Percentiles rank a stretch among this genome's conserved stretches.
Evolutionary conservation across 148 eudicot genomes (phyloP).

Genomic region (Mesembryanthemum crystallinum): DNA sequence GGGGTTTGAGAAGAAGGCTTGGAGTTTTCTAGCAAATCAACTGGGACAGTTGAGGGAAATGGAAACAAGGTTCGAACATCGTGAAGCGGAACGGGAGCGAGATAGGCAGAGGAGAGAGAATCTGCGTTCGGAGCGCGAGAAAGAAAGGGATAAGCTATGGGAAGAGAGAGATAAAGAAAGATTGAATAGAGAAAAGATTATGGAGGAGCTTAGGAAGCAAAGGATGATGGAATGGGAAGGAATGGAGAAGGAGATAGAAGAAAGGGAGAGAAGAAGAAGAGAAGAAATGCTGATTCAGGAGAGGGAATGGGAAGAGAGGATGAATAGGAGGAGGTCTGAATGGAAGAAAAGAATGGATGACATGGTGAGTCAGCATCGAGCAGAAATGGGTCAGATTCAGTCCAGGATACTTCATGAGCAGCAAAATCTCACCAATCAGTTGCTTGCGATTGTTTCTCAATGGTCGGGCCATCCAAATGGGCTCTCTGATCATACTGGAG

Average conservation of each 20-base stretch:
- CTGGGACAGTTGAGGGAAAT: conserved; percentile 60
- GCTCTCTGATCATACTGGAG: conserved; percentile 69
- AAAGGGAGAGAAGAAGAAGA: conserved; percentile 57
- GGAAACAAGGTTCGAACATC: conserved; percentile 64
- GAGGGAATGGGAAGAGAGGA: conserved; percentile 78
- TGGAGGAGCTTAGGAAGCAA: conserved; percentile 55
- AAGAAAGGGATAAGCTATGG: conserved; percentile 49
- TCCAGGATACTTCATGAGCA: conserved; percentile 79
- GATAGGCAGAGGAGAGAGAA: conserved; percentile 66
- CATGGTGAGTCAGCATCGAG: conserved; percentile 66
- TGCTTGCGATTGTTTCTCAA: conserved; percentile 75
- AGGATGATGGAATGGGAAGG: conserved; percentile 58
- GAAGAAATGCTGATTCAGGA: conserved; percentile 52
- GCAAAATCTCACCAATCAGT: conserved; percentile 67
- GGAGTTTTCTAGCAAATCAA: conserved; percentile 64
- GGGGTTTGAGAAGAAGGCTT: conserved; percentile 61
- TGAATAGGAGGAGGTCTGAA: conserved; percentile 58
- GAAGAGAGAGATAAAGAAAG: conserved; percentile 51
- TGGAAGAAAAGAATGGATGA: conserved; percentile 76
- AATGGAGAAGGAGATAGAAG: conserved; percentile 58
- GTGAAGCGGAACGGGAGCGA: conserved; percentile 61
- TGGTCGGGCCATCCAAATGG: conserved; percentile 83
- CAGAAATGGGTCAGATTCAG: conserved; percentile 76
- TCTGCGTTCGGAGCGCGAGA: conserved; percentile 41
- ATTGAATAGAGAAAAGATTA: conserved; percentile 46